These are phyloP conservation scores for Neurospora africana DNA, from an alignment of 495 filamentous ascomycete species.

Conservation along the genomic window DNA sequence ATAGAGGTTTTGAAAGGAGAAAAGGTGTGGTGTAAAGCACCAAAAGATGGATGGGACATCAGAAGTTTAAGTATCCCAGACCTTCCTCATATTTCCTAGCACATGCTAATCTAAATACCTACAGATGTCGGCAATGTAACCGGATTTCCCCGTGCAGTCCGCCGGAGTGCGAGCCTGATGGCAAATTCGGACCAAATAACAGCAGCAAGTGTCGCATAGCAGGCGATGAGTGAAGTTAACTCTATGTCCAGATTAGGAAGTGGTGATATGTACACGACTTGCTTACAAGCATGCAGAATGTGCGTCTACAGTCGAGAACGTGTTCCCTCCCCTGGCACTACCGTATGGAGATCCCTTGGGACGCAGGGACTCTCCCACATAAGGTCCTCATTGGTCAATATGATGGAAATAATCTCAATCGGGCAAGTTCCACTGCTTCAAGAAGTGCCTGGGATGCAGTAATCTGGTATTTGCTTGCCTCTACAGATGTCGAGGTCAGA, in stretches of 20 bases:
- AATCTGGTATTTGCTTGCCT: neutral
- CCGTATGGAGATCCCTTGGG: neutral
- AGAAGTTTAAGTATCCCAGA: neutral
- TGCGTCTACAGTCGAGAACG: neutral
- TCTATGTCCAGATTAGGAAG: neutral
- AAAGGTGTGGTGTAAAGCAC: neutral
- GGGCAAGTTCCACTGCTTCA: neutral
- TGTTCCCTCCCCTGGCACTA: neutral
- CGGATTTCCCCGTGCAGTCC: neutral
- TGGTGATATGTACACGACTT: neutral
- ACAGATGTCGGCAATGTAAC: neutral
- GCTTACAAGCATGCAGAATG: neutral
- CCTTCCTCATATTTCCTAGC: neutral
- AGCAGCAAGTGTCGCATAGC: neutral
- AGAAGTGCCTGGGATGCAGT: neutral
- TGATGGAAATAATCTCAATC: neutral
- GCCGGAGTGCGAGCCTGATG: neutral
- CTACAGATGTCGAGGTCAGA: neutral
- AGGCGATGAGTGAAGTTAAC: neutral
- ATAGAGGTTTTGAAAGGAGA: neutral
- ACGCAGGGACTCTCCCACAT: neutral
- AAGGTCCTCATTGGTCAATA: neutral
- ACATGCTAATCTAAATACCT: neutral
- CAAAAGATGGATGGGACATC: neutral
- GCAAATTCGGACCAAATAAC: neutral